Evolutionary conservation across 2,329 filamentous ascomycete genomes (phyloP), one percentile per base, ranked within the genome.

Genomic region (Boeremia lycopersici): DNA sequence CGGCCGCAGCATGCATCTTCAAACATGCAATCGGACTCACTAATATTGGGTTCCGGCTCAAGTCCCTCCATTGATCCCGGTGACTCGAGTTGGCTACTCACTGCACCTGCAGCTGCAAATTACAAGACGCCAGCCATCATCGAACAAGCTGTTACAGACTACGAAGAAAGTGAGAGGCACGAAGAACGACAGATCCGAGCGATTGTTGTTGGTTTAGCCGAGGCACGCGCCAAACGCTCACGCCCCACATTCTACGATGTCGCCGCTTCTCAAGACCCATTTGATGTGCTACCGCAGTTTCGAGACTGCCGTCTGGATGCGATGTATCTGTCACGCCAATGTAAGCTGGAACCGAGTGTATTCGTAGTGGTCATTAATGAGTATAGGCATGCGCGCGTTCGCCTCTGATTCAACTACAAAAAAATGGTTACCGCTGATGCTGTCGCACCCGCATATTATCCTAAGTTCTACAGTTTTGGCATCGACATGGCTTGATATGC

Each of bases 401-500:
- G 57, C 59, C 0, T 58, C 67, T 2, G 59, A 59, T 23, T 48
- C 57, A 6, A 69, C 62, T 2, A 40, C 66, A 12, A 43, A 56
- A 13, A 70, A 59, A 54, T 72, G 70, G 69, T 35, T 70, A 6
- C 71, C 67, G 2, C 42, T 47, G 2, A 62, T 72, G 59, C 51
- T 69, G 7, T 59, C 61, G 3, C 56, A 73, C 35, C 64, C 62
- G 1, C 59, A 72, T 25, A 55, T 69, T 15, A 35, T 72, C 3
- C 59, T 73, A 5, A 73, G 66, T 51, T 56, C 62, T 0, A 62
- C 58, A 1, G 43, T 67, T n/a, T 10, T 72, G 8, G 57, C 62
- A 11, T 68, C 68, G 0, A 64, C 64, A 2, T 74, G 64, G 63
- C 51, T 68, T 23, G 72, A 74, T 30, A 72, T 71, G 65, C 60